Evolutionary conservation across 768 basidiomycete genomes (phyloP), one percentile per base, ranked within the genome.

Genomic region (Gyrodon lividus): DNA sequence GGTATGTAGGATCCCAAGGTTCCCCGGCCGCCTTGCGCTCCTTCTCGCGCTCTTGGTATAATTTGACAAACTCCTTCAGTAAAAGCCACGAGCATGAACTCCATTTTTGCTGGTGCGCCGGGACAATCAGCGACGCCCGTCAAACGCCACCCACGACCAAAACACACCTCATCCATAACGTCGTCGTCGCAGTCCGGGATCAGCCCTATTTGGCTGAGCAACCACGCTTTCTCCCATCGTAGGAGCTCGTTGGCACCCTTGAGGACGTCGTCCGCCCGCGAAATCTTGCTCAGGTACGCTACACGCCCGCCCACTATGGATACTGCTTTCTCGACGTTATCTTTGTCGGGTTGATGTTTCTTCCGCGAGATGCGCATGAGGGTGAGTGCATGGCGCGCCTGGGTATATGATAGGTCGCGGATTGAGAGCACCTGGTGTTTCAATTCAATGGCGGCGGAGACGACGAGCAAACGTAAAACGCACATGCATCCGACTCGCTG

Each of bases 151-250:
- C 50, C 55, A 45, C n/a, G 34, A 38, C 48, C 13, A 24, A 48
- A 41, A 65, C 73, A 56, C 58, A 88, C 88, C 76, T 92, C 92
- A 67, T 93, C 92, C 91, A 89, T 90, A 51, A 89, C 83, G 61
- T 89, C 87, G 69, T 90, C 88, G 65, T 92, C 90, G 61, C 82
- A 85, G 62, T 90, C 90, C 7, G 81, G 79, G 51, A 93, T 92
- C 43, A 92, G 73, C 3, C 75, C 89, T 38, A 91, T 86, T 66
- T 86, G 86, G 61, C 84, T 87, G 20, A 85, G 73, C 28, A 92
- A 72, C 87, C 89, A 92, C 23, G 77, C 83, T 61, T 88, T 89
- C 70, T 94, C 92, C 9, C 81, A 77, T n/a, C 73, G 61, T 3
- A 90, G 72, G 62, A 90, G 70, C 47, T 84, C 75, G 50, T 77